These are phyloP conservation scores for Dacryopinax primogenitus DNA, from an alignment of 768 basidiomycete genomes.

Conservation along the genomic window DNA sequence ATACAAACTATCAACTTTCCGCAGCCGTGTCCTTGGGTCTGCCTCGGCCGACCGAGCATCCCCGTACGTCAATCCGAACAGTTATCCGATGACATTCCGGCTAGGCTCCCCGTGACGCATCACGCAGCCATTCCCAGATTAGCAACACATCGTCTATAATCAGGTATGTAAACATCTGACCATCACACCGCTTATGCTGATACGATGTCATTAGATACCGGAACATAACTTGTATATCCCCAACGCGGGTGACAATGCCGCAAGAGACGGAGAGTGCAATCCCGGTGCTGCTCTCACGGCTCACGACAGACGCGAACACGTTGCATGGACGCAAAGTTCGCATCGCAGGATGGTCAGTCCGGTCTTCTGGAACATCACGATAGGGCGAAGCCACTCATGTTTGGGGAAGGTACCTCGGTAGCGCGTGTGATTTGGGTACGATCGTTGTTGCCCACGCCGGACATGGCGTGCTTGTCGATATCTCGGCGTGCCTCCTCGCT, in stretches of 20 bases:
- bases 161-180: background rate
- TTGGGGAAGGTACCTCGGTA: conserved; percentile 7
- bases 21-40: background rate
- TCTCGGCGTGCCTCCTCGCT: background rate
- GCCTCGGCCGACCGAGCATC: background rate
- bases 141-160: background rate
- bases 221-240: background rate
- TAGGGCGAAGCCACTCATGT: background rate
- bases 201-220: background rate
- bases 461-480: background rate
- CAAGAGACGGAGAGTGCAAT: background rate
- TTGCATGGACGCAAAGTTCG: conserved; percentile 1
- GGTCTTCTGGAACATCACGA: background rate
- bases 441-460: background rate
- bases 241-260: background rate
- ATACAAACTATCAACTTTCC: background rate
- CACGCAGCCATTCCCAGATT: background rate
- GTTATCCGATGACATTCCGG: background rate
- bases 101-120: background rate
- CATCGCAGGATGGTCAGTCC: background rate
- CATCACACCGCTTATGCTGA: background rate
- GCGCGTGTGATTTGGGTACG: conserved; percentile 5
- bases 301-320: background rate
- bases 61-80: background rate
- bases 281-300: background rate